Percentiles rank a stretch among this genome's conserved stretches.
These are phyloP conservation scores for Erysimum cheiranthoides DNA, from an alignment of 345 rosid genomes.

Conservation along the genomic window DNA sequence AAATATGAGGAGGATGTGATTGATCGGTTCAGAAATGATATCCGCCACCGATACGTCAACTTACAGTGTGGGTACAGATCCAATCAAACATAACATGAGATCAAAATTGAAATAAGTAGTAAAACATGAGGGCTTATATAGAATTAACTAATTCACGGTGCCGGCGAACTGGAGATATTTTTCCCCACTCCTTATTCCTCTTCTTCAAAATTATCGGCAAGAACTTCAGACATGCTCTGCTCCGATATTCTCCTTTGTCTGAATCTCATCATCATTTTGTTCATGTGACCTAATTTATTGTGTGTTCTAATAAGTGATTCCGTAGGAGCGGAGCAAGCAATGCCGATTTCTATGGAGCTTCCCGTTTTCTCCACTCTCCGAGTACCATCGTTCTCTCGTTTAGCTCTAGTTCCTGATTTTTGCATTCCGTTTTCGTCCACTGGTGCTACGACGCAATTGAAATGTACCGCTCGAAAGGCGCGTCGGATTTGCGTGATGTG, in stretches of 20 bases:
- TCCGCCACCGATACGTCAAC: slow-evolving; percentile 23
- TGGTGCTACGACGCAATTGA: slow-evolving; percentile 10
- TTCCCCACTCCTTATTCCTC: not conserved
- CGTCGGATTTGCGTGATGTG: slow-evolving; percentile 47
- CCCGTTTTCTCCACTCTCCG: slow-evolving; percentile 48
- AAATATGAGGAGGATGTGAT: slow-evolving; percentile 28
- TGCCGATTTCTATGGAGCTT: slow-evolving; percentile 47
- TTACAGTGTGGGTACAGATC: not conserved
- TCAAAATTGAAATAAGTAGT: not conserved
- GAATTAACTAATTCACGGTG: not conserved
- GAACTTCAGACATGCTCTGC: slow-evolving; percentile 26
- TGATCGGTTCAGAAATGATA: slow-evolving; percentile 27
- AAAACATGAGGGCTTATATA: not conserved
- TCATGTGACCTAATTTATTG: not conserved
- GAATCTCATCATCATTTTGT: slow-evolving; percentile 16
- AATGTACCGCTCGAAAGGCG: slow-evolving; percentile 30
- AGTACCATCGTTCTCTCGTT: slow-evolving; percentile 35
- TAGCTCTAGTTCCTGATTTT: slow-evolving; percentile 30
- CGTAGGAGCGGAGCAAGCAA: slow-evolving; percentile 5
- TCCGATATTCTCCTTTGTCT: slow-evolving; percentile 27
- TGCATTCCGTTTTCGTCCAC: slow-evolving; percentile 16
- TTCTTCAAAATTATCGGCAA: slow-evolving; percentile 8
- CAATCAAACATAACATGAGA: not conserved
- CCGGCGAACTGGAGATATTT: slow-evolving; percentile 35
- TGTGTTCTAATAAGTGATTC: slow-evolving; percentile 1